Evolutionary conservation across 805 yeast genomes (phyloP), one percentile per base, ranked within the genome.

Genomic region (Candida takata): DNA sequence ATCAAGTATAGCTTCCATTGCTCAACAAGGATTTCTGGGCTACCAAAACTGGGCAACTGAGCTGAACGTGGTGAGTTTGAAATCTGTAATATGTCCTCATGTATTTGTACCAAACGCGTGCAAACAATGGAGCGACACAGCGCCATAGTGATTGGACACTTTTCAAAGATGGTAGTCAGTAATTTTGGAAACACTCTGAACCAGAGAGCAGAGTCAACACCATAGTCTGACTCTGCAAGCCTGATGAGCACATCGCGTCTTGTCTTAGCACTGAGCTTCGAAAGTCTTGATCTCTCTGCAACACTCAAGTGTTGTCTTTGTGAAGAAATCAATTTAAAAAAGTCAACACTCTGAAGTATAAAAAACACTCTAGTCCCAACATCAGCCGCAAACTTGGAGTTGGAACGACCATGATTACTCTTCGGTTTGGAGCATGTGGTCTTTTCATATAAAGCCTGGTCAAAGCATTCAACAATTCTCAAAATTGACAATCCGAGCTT

Each of bases 141-240:
- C 0, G 97, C 98, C 58, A 90, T 86, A 0, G 95, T 90, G 53
- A 90, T 79, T 0, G 98, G 97, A 51, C 95, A 87, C 32, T 69
- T 70, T 41, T 77, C 84, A 42, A 84, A 86, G 40, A 92, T 76
- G 1, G 76, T 66, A 24, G 72, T 77, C 28, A 92, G 60, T 3
- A 92, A 62, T 25, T 71, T 72, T 2, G 97, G 97, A 49, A 84
- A 87, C 1, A 81, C 72, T 42, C 95, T 72, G 49, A 90, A 81
- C 98, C 98, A 92, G n/a, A 92, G 63, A 0, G 97, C 95, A 1
- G 95, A 79, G 60, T 92, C 98, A 8, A 92, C 88, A 2, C 97
- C 97, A 51, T 88, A 84, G 40, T 83, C 95, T 2, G 95, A 83
- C 45, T 85, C 95, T 0, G 95, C 95, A 6, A 92, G 62, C 33